phyloP scores from a whole-genome alignment of 164 flowering plant genomes.

The Sextonia rubra region DNA sequence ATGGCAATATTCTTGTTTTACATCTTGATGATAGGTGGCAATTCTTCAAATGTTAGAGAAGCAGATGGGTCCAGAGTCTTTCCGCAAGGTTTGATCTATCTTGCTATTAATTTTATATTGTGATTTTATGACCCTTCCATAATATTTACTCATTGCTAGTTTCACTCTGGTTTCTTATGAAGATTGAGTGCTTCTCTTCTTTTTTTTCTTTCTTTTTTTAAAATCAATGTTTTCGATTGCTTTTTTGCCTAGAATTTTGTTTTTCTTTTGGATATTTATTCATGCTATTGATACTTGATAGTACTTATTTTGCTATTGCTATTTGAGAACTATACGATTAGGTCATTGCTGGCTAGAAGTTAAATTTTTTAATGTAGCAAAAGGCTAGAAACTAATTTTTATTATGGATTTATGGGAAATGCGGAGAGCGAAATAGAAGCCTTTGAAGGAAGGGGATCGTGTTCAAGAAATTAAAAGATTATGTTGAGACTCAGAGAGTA shows the following conservation, averaged over 20 bases:
- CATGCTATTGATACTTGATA: neutral
- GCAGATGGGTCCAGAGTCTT: constrained; percentile 97
- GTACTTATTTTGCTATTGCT: no score
- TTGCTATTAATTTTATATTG: neutral
- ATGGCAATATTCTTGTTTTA: neutral
- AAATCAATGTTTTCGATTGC: neutral
- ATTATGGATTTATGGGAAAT: no score
- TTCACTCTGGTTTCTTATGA: neutral
- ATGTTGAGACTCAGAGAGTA: no score
- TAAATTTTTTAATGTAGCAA: no score
- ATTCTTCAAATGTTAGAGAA: constrained; percentile 96
- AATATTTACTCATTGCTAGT: neutral
- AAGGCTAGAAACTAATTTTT: no score
- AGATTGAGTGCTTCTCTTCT: neutral
- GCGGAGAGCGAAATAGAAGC: no score
- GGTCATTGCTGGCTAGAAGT: no score
- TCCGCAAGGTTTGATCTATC: constrained; percentile 60
- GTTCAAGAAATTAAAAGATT: no score
- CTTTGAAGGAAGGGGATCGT: no score
- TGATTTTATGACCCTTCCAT: neutral
- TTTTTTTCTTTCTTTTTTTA: no score
- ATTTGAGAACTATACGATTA: no score
- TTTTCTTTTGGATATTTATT: neutral
- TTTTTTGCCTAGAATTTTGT: neutral
- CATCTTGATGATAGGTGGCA: constrained; percentile 55